A percentile compares a stretch with the other conserved stretches of the same genome.
Evolutionary conservation across 1,284 basidiomycete species (phyloP).

Genomic region (Malassezia psittaci): DNA sequence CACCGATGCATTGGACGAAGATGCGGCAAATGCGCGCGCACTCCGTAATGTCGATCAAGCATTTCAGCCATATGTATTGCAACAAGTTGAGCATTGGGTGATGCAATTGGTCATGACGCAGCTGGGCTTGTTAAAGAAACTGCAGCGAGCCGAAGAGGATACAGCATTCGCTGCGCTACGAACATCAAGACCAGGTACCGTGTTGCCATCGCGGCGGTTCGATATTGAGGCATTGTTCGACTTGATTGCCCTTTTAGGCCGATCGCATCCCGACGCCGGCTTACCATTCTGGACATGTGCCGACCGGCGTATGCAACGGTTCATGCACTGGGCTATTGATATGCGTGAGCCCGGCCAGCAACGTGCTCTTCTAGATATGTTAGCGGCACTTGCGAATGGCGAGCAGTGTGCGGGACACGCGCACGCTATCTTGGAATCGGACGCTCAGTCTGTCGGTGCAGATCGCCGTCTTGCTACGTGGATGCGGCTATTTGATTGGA

Average conservation of each 20-base stretch:
- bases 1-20: conserved; percentile 36
- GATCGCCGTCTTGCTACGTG: conserved; percentile 40
- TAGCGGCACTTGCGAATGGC: conserved; percentile 37
- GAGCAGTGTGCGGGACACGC: conserved; percentile 41
- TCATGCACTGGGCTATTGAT: conserved; percentile 46
- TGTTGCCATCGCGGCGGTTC: conserved; percentile 27
- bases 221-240: conserved; percentile 47
- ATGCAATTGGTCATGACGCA: conserved; percentile 28
- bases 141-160: conserved; percentile 45
- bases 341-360: conserved; percentile 41
- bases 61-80: conserved; percentile 41
- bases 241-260: conserved; percentile 35
- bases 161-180: conserved; percentile 33
- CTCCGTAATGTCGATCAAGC: conserved; percentile 27
- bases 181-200: conserved; percentile 25
- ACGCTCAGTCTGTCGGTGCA: conserved; percentile 17
- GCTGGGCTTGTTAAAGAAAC: conserved; percentile 38
- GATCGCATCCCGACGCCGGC: conserved; percentile 33
- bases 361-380: conserved; percentile 43
- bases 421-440: conserved; percentile 35
- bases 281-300: conserved; percentile 37
- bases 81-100: conserved; percentile 36
- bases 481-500: conserved; percentile 44
- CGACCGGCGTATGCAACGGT: conserved; percentile 50
- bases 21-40: conserved; percentile 14